These are phyloP conservation scores for Hanseniaspora sp. DNA, from an alignment of 1,139 yeast species.

Conservation along the genomic window DNA sequence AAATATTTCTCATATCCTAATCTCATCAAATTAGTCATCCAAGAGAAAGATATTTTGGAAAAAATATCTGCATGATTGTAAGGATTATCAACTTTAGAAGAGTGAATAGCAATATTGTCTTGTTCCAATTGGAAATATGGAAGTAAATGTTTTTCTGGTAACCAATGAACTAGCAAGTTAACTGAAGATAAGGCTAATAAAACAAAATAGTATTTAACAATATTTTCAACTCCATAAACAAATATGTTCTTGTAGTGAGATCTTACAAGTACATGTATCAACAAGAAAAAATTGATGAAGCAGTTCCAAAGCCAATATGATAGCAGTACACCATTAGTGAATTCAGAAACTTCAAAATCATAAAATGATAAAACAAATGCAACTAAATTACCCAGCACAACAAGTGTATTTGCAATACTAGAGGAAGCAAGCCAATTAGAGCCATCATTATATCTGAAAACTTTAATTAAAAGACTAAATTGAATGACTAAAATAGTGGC, in stretches of 20 bases:
- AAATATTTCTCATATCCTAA: constrained; percentile 67
- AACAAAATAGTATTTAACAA: constrained; percentile 22
- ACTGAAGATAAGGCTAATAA: constrained; percentile 26
- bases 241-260: constrained; percentile 28
- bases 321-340: constrained; percentile 60
- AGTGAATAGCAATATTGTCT: constrained; percentile 25
- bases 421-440: constrained; percentile 21
- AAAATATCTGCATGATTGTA: constrained; percentile 75
- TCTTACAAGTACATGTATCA: constrained; percentile 43
- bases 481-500: constrained; percentile 24
- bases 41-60: constrained; percentile 65
- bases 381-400: constrained; percentile 31
- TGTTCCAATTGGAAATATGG: constrained; percentile 35
- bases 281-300: constrained; percentile 35
- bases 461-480: constrained; percentile 24
- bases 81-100: constrained; percentile 37
- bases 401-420: constrained; percentile 25
- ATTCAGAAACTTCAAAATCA: constrained; percentile 55
- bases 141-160: constrained; percentile 36
- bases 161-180: constrained; percentile 44
- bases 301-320: constrained; percentile 64
- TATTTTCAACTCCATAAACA: constrained; percentile 27
- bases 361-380: constrained; percentile 53
- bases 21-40: constrained; percentile 91
- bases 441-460: constrained; percentile 19